Base-by-base conservation (phyloP, 179 eudicot genomes). In the Beta corolliflora region DNA sequence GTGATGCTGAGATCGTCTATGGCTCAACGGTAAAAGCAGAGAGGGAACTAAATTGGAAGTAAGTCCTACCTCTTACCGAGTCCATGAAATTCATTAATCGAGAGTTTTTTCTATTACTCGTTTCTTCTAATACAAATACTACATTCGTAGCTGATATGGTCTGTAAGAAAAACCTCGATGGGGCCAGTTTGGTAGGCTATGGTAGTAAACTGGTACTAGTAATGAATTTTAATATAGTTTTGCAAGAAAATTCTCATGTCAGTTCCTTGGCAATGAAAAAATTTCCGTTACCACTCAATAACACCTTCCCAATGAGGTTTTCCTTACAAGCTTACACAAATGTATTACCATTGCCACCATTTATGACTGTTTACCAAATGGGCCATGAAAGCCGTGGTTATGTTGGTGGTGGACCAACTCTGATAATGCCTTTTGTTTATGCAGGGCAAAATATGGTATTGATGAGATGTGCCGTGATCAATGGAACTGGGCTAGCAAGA, bases 401-500 rank as follows among this genome's bases (percentile, higher is more conserved):
- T 66, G 18, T 69, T 53, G 29, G 1, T 6, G 3, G 11, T 23
- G 19, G 50, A 53, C 19, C 45, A 23, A 65, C 14, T 77, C 48
- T 71, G 64, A 60, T 72, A 54, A 19, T 72, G n/a, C 21, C 9
- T 36, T 29, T 18, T 9, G 73, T 45, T 45, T 25, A 58, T 86
- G 86, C 91, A 96, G 99, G 92, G 98, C 99, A 4, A 91, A 90
- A 76, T 90, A 88, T 75, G 96, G 94, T 10, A 90, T 94, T 9
- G 93, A 94, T n/a, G 99, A 92, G 81, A 96, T 96, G 99, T 94
- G 99, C 71, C 86, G 93, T 21, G 99, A 96, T 81, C 99, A 89
- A 85, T 96, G 99, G 99, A 96, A 96, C 83, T 96, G 99, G 99
- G 96, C 99, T 53, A 92, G 91, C 93, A 94, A 96, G 91, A 96